Base-by-base conservation (phyloP, 2,329 filamentous ascomycete genomes). In the Cercospora beticola region DNA sequence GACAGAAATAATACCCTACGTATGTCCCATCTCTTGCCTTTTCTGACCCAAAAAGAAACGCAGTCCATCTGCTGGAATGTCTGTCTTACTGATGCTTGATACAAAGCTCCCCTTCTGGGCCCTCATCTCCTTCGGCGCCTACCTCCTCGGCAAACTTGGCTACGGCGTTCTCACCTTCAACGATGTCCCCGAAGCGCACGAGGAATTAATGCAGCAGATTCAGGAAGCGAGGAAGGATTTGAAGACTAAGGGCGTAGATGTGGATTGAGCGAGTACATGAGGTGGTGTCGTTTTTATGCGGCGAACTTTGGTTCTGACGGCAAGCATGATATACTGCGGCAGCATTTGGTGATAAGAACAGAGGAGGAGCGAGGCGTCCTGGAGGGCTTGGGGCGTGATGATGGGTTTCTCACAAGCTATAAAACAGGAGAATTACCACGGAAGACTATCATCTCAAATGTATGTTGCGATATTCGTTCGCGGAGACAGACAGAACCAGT, bases 161-260 rank as follows among this genome's bases (percentile, higher is more conserved):
- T 91, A 89, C 84, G 95, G 95, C 72, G 92, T 99, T 75, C 86
- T 97, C 79, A 97, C 93, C 67, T 99, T 99, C 87, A 95, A 97
- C 85, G 94, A 98, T 81, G 93, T 96, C 60, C 94, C 94, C 65
- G 87, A 92, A 70, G 95, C 95, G 63, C 91, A 98, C 82, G 88
- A 90, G 79, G 94, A 97, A 82, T 84, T 99, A 75, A 93, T 95
- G 86, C 85, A 83, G 75, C 92, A 98, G 83, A 95, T 96, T 78
- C 86, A 92, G 71, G 74, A 89, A 80, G 92, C 92, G 71, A 90
- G 91, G 83, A 83, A 82, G 70, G 92, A 96, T 75, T 82, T 96
- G 79, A 87, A 87, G 78, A 84, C 84, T 68, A 87, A 90, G 79
- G 92, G 92, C 8, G 92, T 96, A 49, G 88, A 91, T 73, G 90